Evolutionary conservation across 2,329 filamentous ascomycete genomes (phyloP).

Genomic region (Pseudocercospora fuligena): DNA sequence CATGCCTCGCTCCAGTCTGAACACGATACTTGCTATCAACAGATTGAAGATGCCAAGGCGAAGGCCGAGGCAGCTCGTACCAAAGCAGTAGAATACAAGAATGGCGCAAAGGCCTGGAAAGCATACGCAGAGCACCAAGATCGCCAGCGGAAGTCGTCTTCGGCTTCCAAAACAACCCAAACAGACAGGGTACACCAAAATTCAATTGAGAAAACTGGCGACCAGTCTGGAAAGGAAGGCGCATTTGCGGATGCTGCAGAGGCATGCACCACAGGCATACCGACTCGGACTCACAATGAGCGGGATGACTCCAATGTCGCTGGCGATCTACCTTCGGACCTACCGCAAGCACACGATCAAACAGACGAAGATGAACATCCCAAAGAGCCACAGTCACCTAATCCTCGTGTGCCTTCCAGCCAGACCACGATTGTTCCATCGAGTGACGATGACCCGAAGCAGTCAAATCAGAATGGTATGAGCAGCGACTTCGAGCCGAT

Average conservation of each 20-base stretch:
- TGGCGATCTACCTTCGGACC: background rate
- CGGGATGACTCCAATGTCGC: background rate
- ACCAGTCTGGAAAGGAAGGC: background rate
- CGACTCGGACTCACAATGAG: background rate
- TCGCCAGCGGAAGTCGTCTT: background rate
- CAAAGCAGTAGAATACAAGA: slow-evolving; percentile 44
- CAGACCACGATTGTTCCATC: slow-evolving; percentile 47
- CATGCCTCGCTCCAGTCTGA: slow-evolving; percentile 35
- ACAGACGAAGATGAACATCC: slow-evolving; percentile 38
- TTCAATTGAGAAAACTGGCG: background rate
- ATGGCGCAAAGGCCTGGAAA: slow-evolving; percentile 42
- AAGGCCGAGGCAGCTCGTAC: slow-evolving; percentile 30
- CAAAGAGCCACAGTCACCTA: slow-evolving; percentile 13
- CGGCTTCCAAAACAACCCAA: background rate
- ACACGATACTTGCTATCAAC: slow-evolving; percentile 18
- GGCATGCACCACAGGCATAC: background rate
- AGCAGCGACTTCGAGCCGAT: slow-evolving; percentile 48
- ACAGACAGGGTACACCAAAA: background rate
- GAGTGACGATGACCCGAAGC: slow-evolving; percentile 16
- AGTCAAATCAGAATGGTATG: slow-evolving; percentile 12
- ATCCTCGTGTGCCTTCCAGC: slow-evolving; percentile 43
- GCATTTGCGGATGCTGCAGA: background rate
- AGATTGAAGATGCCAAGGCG: slow-evolving; percentile 17
- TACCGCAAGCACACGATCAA: slow-evolving; percentile 44
- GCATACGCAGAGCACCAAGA: slow-evolving; percentile 26